phyloP scores from a whole-genome alignment of 129 eudicot species.

The Artemisia argyi region DNA sequence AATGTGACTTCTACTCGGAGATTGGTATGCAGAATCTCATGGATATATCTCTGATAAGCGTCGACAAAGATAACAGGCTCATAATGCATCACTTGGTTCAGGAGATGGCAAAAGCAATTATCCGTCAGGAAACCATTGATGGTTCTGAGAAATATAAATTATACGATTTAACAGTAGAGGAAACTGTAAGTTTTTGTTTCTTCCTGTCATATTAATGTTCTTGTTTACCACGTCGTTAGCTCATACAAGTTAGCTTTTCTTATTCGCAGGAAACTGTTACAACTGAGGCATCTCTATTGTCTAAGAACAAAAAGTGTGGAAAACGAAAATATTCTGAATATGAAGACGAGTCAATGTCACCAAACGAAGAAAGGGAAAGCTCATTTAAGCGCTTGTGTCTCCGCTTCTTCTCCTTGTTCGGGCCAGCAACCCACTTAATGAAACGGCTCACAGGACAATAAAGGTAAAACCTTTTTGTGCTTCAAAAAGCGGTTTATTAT shows the following conservation, averaged over 20 bases:
- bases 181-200: slow-evolving; percentile 14
- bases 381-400: slow-evolving; percentile 25
- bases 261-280: slow-evolving; percentile 20
- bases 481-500: not conserved
- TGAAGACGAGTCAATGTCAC: slow-evolving; percentile 15
- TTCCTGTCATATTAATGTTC: not conserved
- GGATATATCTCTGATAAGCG: slow-evolving; percentile 32
- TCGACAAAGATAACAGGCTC: slow-evolving; percentile 24
- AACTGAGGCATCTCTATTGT: slow-evolving; percentile 7
- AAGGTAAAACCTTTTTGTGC: not conserved
- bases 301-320: not conserved
- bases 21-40: slow-evolving; percentile 38
- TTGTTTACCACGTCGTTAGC: not conserved
- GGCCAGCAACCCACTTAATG: slow-evolving; percentile 17
- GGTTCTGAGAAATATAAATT: slow-evolving; percentile 3
- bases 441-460: slow-evolving; percentile 4
- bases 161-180: not conserved
- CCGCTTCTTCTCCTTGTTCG: slow-evolving; percentile 15
- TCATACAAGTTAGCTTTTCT: not conserved
- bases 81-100: slow-evolving; percentile 39
- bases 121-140: slow-evolving; percentile 19
- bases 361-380: not conserved
- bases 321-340: slow-evolving; percentile 1
- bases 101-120: slow-evolving; percentile 39
- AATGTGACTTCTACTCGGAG: slow-evolving; percentile 19